Evolutionary conservation across 352 stramenopile genomes (phyloP).

Genomic region (Phytophthora hibernalis): DNA sequence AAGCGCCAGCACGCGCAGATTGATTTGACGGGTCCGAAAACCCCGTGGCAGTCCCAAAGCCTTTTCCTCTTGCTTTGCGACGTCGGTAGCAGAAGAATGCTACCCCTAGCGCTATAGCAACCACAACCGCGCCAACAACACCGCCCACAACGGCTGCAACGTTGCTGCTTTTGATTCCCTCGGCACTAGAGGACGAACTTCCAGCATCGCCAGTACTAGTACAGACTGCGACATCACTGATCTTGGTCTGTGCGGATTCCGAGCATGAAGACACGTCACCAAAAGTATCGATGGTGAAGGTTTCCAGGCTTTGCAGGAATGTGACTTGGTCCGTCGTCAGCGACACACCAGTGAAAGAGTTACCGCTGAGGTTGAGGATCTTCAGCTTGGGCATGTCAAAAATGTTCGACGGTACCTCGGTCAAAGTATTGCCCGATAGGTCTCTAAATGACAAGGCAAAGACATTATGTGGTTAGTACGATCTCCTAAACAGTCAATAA

Average conservation of each 20-base stretch:
- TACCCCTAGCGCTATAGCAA: conserved; percentile 35
- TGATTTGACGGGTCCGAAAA: conserved; percentile 15
- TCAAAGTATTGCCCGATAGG: conserved; percentile 57
- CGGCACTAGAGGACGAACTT: conserved; percentile 10
- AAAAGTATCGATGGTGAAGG: conserved; percentile 53
- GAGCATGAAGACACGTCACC: conserved; percentile 35
- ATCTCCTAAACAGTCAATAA: neutral
- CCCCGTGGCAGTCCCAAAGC: conserved; percentile 25
- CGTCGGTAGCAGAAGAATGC: conserved; percentile 40
- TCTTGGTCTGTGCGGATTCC: conserved; percentile 18
- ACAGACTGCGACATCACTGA: conserved; percentile 53
- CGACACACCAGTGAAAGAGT: conserved; percentile 55
- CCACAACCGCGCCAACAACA: conserved; percentile 49
- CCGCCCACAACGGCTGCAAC: conserved; percentile 50
- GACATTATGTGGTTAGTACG: conserved; percentile 1
- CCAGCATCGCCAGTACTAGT: conserved; percentile 17
- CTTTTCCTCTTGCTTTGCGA: conserved; percentile 26
- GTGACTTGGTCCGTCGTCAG: conserved; percentile 49
- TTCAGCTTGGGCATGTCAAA: conserved; percentile 58
- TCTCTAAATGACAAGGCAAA: conserved; percentile 38
- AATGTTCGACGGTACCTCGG: conserved; percentile 47
- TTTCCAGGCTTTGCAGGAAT: conserved; percentile 50
- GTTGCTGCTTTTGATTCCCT: conserved; percentile 30
- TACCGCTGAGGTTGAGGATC: conserved; percentile 49
- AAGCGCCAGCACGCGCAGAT: conserved; percentile 20